These are phyloP conservation scores for Cutaneotrichosporon dermatis DNA, from an alignment of 1,284 basidiomycete genomes.

Conservation along the genomic window DNA sequence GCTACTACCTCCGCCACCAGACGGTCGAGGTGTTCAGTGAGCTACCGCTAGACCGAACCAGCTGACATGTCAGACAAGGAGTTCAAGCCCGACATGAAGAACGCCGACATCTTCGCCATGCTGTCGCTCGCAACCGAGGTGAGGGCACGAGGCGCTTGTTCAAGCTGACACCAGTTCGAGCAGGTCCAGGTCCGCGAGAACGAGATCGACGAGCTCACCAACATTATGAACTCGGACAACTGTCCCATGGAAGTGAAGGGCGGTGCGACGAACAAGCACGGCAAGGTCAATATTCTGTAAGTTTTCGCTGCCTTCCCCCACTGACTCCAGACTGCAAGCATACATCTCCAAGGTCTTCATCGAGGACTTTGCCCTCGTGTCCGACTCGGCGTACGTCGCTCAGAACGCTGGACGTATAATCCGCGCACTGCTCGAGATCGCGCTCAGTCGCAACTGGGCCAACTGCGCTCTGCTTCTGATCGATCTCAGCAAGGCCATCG, in stretches of 20 bases:
- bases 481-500: slow-evolving; percentile 88
- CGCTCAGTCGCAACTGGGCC: slow-evolving; percentile 87
- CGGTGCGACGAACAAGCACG: slow-evolving; percentile 69
- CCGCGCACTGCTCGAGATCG: slow-evolving; percentile 89
- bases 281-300: slow-evolving; percentile 88
- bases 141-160: slow-evolving; percentile 14
- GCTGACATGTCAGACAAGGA: slow-evolving; percentile 53
- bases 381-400: slow-evolving; percentile 87
- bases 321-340: slow-evolving; percentile 61
- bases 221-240: slow-evolving; percentile 63
- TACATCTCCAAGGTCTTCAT: slow-evolving; percentile 76
- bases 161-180: slow-evolving; percentile 62
- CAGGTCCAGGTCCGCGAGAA: slow-evolving; percentile 92
- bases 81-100: slow-evolving; percentile 81
- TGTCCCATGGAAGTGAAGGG: slow-evolving; percentile 67
- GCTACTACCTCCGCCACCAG: slow-evolving; percentile 85
- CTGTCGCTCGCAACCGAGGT: slow-evolving; percentile 89
- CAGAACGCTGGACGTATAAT: slow-evolving; percentile 92
- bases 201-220: slow-evolving; percentile 78
- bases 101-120: slow-evolving; percentile 86
- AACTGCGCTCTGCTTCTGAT: slow-evolving; percentile 74
- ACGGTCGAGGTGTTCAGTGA: slow-evolving; percentile 82
- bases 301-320: neutral
- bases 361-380: slow-evolving; percentile 95
- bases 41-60: slow-evolving; percentile 8